A percentile compares a stretch with the other conserved stretches of the same genome.
Evolutionary conservation across 495 filamentous ascomycete genomes (phyloP).

Genomic region (Tetracladium setigerum): DNA sequence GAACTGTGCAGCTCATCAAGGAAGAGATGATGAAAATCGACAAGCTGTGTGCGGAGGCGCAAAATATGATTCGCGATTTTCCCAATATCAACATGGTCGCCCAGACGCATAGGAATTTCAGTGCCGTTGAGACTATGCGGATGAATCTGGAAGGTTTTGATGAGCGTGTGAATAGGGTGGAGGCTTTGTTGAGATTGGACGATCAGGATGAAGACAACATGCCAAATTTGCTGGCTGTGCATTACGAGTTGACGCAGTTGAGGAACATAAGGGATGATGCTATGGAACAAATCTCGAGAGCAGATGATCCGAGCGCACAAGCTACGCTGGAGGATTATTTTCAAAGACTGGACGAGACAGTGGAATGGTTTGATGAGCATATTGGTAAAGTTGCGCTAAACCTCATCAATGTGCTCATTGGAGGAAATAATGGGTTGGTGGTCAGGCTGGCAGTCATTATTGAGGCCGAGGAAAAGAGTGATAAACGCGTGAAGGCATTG

Average conservation of each 20-base stretch:
- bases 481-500: constrained; percentile 80
- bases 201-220: constrained; percentile 80
- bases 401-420: constrained; percentile 74
- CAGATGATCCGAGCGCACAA: constrained; percentile 64
- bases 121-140: constrained; percentile 86
- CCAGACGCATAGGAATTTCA: constrained; percentile 90
- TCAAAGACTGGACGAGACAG: constrained; percentile 71
- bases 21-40: constrained; percentile 99
- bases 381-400: constrained; percentile 82
- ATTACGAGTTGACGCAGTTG: constrained; percentile 86
- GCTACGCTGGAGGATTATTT: constrained; percentile 84
- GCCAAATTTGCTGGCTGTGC: constrained; percentile 80
- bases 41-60: constrained; percentile 90
- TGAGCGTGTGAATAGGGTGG: constrained; percentile 62
- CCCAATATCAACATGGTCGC: constrained; percentile 91
- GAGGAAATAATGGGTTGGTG: constrained; percentile 79
- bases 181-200: constrained; percentile 69
- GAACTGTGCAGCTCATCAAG: constrained; percentile 79
- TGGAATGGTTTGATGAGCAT: constrained; percentile 94
- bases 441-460: constrained; percentile 87
- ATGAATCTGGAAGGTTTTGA: constrained; percentile 79
- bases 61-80: constrained; percentile 94
- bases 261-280: constrained; percentile 92
- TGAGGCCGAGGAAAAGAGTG: constrained; percentile 91
- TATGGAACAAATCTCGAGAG: constrained; percentile 83